Conservation (phyloP, 2,329 filamentous ascomycete species). For the Parastagonospora nodorum region DNA sequence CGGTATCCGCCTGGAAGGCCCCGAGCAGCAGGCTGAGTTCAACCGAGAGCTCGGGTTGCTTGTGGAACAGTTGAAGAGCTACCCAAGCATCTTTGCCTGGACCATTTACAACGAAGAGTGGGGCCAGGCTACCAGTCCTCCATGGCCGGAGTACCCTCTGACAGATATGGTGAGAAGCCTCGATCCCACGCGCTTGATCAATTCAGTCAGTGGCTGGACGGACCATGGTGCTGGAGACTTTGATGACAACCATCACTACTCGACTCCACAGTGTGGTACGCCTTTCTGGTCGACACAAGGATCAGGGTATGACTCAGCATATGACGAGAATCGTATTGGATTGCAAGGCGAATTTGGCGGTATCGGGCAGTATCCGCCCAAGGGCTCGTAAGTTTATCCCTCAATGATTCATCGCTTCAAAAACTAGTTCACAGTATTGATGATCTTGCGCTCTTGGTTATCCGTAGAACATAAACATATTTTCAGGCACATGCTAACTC, state of each 20-base stretch:
- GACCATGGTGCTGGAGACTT: conserved; percentile 72
- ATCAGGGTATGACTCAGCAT: conserved; percentile 57
- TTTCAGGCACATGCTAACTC: background rate
- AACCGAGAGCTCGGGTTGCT: conserved; percentile 66
- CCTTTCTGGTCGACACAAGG: conserved; percentile 67
- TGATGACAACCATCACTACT: conserved; percentile 72
- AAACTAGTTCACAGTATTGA: background rate
- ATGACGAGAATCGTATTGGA: conserved; percentile 63
- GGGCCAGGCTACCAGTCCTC: conserved; percentile 60
- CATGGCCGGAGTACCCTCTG: conserved; percentile 62
- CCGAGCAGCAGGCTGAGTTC: conserved; percentile 66
- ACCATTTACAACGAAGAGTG: conserved; percentile 75
- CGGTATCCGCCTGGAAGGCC: conserved; percentile 16
- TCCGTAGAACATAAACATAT: background rate
- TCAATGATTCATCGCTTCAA: background rate
- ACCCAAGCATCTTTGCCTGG: conserved; percentile 69
- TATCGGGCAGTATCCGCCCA: conserved; percentile 61
- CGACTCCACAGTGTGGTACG: conserved; percentile 71
- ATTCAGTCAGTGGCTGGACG: conserved; percentile 68
- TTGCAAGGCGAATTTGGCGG: conserved; percentile 76
- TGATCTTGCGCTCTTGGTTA: background rate
- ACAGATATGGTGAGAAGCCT: conserved; percentile 60
- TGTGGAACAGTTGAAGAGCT: conserved; percentile 66
- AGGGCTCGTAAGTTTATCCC: conserved; percentile 52
- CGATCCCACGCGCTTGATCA: conserved; percentile 68